These are phyloP conservation scores for Phytophthora pini DNA, from an alignment of 352 stramenopile genomes.

Conservation along the genomic window DNA sequence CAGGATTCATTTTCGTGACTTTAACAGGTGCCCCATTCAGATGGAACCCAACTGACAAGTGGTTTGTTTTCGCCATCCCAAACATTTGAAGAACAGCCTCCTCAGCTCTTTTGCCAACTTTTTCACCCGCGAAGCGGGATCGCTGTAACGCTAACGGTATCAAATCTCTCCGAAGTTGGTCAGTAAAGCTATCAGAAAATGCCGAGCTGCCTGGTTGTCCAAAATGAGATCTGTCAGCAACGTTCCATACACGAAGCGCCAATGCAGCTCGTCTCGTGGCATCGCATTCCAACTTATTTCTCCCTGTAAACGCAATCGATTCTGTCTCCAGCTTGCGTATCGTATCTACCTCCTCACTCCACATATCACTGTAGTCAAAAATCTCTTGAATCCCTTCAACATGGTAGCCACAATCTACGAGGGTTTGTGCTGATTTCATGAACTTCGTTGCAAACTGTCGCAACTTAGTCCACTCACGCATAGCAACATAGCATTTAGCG, in stretches of 20 bases:
- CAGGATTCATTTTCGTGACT: conserved; percentile 30
- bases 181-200: conserved; percentile 2
- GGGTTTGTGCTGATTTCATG: conserved; percentile 28
- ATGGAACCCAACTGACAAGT: background rate
- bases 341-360: conserved; percentile 44
- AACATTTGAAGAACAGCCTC: conserved; percentile 31
- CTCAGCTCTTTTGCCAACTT: conserved; percentile 45
- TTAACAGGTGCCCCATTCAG: background rate
- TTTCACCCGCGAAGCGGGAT: conserved; percentile 41
- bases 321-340: conserved; percentile 36
- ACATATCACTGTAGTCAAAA: conserved; percentile 40
- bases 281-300: conserved; percentile 3
- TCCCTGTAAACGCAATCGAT: background rate
- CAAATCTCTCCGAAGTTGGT: conserved; percentile 27
- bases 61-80: background rate
- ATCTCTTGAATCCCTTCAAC: conserved; percentile 42
- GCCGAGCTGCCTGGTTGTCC: background rate
- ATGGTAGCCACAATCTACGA: conserved; percentile 25
- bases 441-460: conserved; percentile 38
- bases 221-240: conserved; percentile 18
- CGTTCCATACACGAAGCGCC: conserved; percentile 38
- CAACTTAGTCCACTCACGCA: conserved; percentile 56
- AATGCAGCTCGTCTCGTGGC: conserved; percentile 9
- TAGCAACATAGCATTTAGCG: conserved; percentile 49
- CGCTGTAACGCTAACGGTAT: conserved; percentile 43